Base-by-base conservation (phyloP, 192 early-diverging fungal genomes). In the Lunasporangiospora selenospora region DNA sequence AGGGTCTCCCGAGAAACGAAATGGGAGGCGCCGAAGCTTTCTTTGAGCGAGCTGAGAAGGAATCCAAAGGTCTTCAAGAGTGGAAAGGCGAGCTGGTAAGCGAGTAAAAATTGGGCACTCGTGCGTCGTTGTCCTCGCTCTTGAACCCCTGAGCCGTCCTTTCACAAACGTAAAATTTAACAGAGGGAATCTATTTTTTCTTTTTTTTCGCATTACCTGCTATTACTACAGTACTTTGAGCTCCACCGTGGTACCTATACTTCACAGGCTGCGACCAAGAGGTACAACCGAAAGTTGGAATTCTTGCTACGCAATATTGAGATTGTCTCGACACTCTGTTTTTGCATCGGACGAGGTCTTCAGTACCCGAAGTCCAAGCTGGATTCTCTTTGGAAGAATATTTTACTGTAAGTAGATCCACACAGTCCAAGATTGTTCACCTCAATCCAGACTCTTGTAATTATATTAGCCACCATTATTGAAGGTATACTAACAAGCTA, bases 171-270 rank as follows among this genome's bases (percentile, higher is more conserved):
- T 7, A 6, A 29, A 41, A 40, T 59, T 12, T 38, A 11, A 6
- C 13, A 16, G 19, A 30, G 10, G 38, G 36, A 55, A 27, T 29
- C 2, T 33, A 1, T 26, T 19, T 26, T 47, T 5, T 19, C 16
- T 24, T 53, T 52, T n/a, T 49, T 31, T 46, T 58, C 8, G 13
- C 34, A 23, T 6, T n/a, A 23, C n/a, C 4, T 36, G 26, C 31
- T 40, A 23, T 41, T 75, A 30, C 48, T 45, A 23, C 13, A 89
- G 79, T 98, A 99, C 75, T 93, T 98, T 86, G 98, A 99, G 77
- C 86, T 98, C 26, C 98, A 99, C 76, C 87, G 98, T 49, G 98
- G 98, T 50, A 98, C 95, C 45, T 98, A 98, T 77, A 99, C 98
- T 1, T 83, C 96, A 3, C 96, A 98, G 62, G 92, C 91, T 2